A percentile compares a stretch with the other conserved stretches of the same genome.
These are phyloP conservation scores for Trematosphaeria pertusa DNA, from an alignment of 2,329 filamentous ascomycete species.

Conservation along the genomic window DNA sequence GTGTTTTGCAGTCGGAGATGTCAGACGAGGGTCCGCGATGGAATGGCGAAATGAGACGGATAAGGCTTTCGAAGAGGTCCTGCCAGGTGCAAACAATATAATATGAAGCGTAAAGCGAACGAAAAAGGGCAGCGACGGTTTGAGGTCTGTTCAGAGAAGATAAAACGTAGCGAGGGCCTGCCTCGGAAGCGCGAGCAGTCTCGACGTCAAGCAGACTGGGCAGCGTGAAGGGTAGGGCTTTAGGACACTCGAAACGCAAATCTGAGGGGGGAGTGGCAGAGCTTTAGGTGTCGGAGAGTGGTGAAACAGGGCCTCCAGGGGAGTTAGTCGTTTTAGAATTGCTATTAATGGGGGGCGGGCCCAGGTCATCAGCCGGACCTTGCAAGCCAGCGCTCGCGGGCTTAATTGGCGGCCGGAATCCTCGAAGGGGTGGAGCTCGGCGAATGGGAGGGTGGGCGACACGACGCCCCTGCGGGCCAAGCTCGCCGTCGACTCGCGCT, in stretches of 20 bases:
- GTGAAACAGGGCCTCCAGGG: too few species aligned
- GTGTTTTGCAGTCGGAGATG: conserved; percentile 35
- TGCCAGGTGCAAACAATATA: conserved; percentile 47
- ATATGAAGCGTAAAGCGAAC: conserved; percentile 47
- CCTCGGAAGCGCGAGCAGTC: conserved; percentile 44
- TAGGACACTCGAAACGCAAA: conserved; percentile 48
- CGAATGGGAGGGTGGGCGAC: conserved; percentile 26
- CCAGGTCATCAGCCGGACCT: conserved; percentile 33
- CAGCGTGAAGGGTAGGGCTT: conserved; percentile 40
- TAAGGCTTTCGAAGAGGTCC: conserved; percentile 43
- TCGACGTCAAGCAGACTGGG: conserved; percentile 42
- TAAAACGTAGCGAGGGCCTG: conserved; percentile 49
- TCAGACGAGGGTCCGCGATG: conserved; percentile 35
- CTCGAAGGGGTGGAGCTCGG: conserved; percentile 18
- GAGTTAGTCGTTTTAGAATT: conserved; percentile 47
- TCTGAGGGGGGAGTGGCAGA: conserved; percentile 46
- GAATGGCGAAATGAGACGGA: conserved; percentile 34
- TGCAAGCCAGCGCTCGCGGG: conserved; percentile 24
- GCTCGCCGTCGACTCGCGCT: conserved; percentile 8
- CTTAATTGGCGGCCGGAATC: too few species aligned
- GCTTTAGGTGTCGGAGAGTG: conserved; percentile 50
- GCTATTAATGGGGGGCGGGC: conserved; percentile 38
- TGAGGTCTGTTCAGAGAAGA: conserved; percentile 46
- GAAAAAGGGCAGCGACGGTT: conserved; percentile 43
- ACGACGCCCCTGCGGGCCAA: conserved; percentile 22